These are phyloP conservation scores for Dalbergia cultrata DNA, from an alignment of 306 rosid genomes.

Conservation along the genomic window DNA sequence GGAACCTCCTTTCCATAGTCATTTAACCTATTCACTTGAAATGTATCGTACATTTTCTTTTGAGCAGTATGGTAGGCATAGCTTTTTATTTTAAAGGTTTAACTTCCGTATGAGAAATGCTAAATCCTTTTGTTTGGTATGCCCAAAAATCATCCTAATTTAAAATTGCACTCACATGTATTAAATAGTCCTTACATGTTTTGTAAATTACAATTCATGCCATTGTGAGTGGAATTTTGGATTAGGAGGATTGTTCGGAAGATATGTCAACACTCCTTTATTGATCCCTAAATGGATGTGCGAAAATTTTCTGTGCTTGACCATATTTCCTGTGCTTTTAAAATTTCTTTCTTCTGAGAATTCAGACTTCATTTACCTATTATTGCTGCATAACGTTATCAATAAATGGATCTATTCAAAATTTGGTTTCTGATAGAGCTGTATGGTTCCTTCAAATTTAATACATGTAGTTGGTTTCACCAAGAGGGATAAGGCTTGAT, in stretches of 20 bases:
- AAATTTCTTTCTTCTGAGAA: constrained; percentile 1
- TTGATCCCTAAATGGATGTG: neutral
- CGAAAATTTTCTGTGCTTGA: neutral
- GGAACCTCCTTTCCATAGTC: neutral
- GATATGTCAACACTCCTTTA: neutral
- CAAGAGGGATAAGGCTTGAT: constrained; percentile 10
- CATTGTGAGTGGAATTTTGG: too few species aligned
- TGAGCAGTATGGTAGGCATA: neutral
- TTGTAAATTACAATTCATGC: too few species aligned
- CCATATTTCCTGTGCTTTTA: too few species aligned
- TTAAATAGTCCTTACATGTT: too few species aligned
- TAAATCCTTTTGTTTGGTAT: too few species aligned
- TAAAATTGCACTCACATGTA: too few species aligned
- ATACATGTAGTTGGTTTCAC: neutral
- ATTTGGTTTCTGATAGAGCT: neutral
- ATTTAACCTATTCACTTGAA: neutral
- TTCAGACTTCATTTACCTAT: neutral
- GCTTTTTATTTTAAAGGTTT: neutral
- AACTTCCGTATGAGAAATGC: neutral
- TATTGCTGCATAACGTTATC: neutral
- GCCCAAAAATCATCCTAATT: too few species aligned
- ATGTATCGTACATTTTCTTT: neutral
- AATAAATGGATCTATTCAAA: constrained; percentile 8
- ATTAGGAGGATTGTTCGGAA: too few species aligned
- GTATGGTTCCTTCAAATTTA: neutral